Evolutionary conservation across 2,329 filamentous ascomycete genomes (phyloP).

Genomic region (Scytalidium sp.): DNA sequence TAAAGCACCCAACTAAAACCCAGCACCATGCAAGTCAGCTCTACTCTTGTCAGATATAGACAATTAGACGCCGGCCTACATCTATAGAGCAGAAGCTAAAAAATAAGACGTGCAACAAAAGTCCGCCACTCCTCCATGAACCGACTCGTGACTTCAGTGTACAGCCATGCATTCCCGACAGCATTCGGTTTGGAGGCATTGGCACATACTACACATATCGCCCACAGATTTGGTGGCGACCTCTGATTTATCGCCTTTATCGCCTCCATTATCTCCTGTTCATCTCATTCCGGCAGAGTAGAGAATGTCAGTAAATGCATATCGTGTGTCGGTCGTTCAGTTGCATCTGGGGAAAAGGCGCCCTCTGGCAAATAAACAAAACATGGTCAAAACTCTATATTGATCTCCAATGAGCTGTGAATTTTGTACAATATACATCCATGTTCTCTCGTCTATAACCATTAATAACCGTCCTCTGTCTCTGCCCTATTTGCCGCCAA

Average conservation of each 20-base stretch:
- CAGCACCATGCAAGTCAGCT: neutral
- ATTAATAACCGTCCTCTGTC: neutral
- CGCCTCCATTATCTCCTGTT: no score
- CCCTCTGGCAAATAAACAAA: neutral
- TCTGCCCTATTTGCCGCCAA: neutral
- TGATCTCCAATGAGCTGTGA: neutral
- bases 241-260: no score
- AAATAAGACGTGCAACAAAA: constrained; percentile 4
- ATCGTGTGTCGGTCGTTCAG: no score
- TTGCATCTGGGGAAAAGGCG: no score
- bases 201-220: no score
- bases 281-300: no score
- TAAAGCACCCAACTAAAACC: neutral
- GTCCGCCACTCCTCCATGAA: neutral
- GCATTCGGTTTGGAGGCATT: neutral
- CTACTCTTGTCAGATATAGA: neutral
- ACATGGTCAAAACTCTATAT: neutral
- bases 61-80: neutral
- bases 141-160: neutral
- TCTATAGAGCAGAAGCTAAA: constrained; percentile 2
- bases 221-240: no score
- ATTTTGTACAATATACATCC: neutral
- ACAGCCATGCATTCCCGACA: no score
- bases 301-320: no score
- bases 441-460: neutral